Conservation (phyloP, 2,329 filamentous ascomycete species). For the Cytospora mali region DNA sequence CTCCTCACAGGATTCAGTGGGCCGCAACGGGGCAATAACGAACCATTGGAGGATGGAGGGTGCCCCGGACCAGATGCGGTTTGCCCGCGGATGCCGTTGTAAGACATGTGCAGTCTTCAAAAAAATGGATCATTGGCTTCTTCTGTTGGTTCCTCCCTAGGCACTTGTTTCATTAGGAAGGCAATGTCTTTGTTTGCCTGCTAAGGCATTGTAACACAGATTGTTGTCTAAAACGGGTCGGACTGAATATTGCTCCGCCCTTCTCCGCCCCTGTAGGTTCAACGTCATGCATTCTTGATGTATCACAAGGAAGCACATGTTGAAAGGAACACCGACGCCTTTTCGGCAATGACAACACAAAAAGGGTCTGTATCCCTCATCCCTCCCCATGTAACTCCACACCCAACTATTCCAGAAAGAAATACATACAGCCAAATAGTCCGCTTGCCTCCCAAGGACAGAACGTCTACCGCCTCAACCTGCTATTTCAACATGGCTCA, state of each 20-base stretch:
- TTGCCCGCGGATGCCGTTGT: neutral
- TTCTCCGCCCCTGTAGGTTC: conserved; percentile 2
- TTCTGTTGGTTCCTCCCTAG: too few species aligned
- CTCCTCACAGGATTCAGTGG: neutral
- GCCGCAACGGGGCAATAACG: too few species aligned
- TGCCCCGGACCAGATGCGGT: neutral
- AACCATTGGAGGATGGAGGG: neutral
- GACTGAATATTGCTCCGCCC: conserved; percentile 16
- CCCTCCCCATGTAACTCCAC: too few species aligned
- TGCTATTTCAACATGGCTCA: conserved; percentile 13
- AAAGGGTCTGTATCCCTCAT: too few species aligned
- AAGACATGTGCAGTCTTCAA: too few species aligned
- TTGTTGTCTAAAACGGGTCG: neutral
- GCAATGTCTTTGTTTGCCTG: too few species aligned
- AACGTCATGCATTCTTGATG: neutral
- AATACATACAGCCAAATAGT: neutral
- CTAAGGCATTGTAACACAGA: neutral
- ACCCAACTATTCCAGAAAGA: neutral
- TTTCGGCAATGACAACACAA: too few species aligned
- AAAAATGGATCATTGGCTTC: too few species aligned
- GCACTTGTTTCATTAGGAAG: neutral
- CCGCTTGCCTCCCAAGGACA: neutral
- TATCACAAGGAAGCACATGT: too few species aligned
- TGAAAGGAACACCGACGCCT: too few species aligned
- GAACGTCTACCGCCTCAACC: neutral